phyloP scores from a whole-genome alignment of 2,329 filamentous ascomycete species.

The Alternaria metachromatica region DNA sequence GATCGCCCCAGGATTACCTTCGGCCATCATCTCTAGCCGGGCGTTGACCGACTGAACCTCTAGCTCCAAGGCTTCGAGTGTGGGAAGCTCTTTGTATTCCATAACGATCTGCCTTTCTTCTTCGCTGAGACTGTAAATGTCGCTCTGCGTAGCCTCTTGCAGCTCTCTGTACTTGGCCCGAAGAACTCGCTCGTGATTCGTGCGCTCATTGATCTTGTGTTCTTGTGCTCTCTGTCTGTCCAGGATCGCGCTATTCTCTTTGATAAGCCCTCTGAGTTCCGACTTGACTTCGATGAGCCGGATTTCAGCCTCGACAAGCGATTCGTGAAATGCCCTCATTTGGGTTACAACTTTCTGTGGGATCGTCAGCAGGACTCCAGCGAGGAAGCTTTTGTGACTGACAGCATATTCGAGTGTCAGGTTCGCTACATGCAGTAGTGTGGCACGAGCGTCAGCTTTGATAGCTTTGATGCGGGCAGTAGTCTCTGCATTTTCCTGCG shows the following conservation, averaged over 20 bases:
- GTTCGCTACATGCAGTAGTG: slow-evolving; percentile 49
- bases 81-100: slow-evolving; percentile 25
- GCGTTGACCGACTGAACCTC: slow-evolving; percentile 78
- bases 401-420: slow-evolving; percentile 63
- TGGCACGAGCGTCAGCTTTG: slow-evolving; percentile 45
- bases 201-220: slow-evolving; percentile 23
- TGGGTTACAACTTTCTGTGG: slow-evolving; percentile 63
- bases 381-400: slow-evolving; percentile 29
- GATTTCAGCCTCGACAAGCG: slow-evolving; percentile 73
- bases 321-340: slow-evolving; percentile 68
- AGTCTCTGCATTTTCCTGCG: slow-evolving; percentile 52
- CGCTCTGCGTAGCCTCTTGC: slow-evolving; percentile 20
- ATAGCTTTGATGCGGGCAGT: slow-evolving; percentile 59
- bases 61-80: slow-evolving; percentile 67
- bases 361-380: slow-evolving; percentile 16
- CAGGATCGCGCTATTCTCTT: slow-evolving; percentile 59
- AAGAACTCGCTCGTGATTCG: slow-evolving; percentile 15
- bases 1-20: slow-evolving; percentile 76
- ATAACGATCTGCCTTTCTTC: slow-evolving; percentile 34
- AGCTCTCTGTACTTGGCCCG: slow-evolving; percentile 21
- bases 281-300: slow-evolving; percentile 81
- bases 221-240: slow-evolving; percentile 44
- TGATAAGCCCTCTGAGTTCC: slow-evolving; percentile 73
- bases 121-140: slow-evolving; percentile 26
- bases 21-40: slow-evolving; percentile 80